Evolutionary conservation across 371 early-diverging fungal genomes (phyloP), one percentile per base, ranked within the genome.

Genomic region (Umbelopsis sp.): DNA sequence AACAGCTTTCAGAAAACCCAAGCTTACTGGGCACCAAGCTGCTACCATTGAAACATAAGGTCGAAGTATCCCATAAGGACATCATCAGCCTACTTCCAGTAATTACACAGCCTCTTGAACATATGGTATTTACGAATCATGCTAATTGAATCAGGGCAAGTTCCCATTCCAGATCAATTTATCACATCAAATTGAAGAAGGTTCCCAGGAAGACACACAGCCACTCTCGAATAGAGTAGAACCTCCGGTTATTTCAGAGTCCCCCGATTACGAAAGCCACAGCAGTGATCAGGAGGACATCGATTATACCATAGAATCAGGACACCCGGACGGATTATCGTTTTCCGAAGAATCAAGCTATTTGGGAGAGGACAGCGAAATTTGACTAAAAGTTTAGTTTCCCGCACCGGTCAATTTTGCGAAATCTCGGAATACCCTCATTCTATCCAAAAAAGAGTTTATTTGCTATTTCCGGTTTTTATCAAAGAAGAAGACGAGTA

Each of bases 301-400:
- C 18, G 57, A 57, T 18, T 57, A 57, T 18, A 57, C 35, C 4
- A 57, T 57, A 29, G 57, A 57, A 12, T 29, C 57, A 35, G 35
- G 35, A 57, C 57, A 53, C 32, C 25, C 25, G 25, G 53, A 53
- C 53, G 29, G 9, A 5, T 35, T 57, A 16, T 57, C 57, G 3
- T 57, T 57, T 18, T 57, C 57, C 29, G 57, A 57, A 57, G 57
- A 57, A 57, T 57, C 57, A 11, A 57, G 57, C 14, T 57, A 57
- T 57, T 57, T 57, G n/a, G 57, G 57, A 29, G 29, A 29, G 29
- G 29, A 4, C 29, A 29, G 4, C 29, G 22, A 22, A 29, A 29
- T 29, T 29, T 29, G 29, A 29, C 29, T 29, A 4, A 29, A 29
- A 29, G 4, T 29, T 22, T 29, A 29, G 29, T 29, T 29, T 1